Percentiles rank a stretch among this genome's conserved stretches.
phyloP scores from a whole-genome alignment of 1,284 basidiomycete species.

The Pseudozyma hubeiensis region DNA sequence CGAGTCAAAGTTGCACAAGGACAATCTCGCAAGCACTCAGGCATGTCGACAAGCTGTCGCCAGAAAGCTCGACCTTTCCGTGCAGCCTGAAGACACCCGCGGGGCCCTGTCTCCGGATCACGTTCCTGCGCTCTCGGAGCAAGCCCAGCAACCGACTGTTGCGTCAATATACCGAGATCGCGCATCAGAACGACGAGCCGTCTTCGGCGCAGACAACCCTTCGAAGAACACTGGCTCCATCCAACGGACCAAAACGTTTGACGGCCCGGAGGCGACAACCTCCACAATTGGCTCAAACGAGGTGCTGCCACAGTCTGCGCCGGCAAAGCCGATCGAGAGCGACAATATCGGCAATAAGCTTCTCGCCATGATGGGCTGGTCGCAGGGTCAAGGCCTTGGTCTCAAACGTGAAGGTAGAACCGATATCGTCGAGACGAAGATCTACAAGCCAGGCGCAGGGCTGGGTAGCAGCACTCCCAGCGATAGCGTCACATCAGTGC shows the following conservation, averaged over 20 bases:
- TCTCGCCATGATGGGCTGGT: slow-evolving; percentile 52
- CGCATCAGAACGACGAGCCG: slow-evolving; percentile 48
- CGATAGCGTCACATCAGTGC: neutral
- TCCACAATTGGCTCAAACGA: neutral
- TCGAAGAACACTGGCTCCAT: neutral
- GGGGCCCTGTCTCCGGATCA: neutral
- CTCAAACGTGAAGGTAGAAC: slow-evolving; percentile 22
- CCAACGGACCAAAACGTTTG: slow-evolving; percentile 14
- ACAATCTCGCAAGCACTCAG: slow-evolving; percentile 29
- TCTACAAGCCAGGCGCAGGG: slow-evolving; percentile 45
- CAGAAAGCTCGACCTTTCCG: slow-evolving; percentile 12
- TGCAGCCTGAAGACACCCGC: neutral
- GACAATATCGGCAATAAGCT: slow-evolving; percentile 47
- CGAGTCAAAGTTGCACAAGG: slow-evolving; percentile 42
- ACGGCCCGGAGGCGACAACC: slow-evolving; percentile 14
- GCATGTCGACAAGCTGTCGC: slow-evolving; percentile 30
- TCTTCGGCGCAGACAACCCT: slow-evolving; percentile 40
- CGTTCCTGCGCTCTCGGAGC: neutral
- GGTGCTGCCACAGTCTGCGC: slow-evolving; percentile 20
- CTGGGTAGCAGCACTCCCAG: slow-evolving; percentile 30
- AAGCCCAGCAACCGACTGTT: neutral
- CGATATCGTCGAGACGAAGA: slow-evolving; percentile 41
- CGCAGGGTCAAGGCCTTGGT: slow-evolving; percentile 42
- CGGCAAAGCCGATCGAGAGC: slow-evolving; percentile 37
- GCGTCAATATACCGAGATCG: slow-evolving; percentile 34